These are phyloP conservation scores for Termitomyces sp. DNA, from an alignment of 768 basidiomycete species.

Conservation along the genomic window DNA sequence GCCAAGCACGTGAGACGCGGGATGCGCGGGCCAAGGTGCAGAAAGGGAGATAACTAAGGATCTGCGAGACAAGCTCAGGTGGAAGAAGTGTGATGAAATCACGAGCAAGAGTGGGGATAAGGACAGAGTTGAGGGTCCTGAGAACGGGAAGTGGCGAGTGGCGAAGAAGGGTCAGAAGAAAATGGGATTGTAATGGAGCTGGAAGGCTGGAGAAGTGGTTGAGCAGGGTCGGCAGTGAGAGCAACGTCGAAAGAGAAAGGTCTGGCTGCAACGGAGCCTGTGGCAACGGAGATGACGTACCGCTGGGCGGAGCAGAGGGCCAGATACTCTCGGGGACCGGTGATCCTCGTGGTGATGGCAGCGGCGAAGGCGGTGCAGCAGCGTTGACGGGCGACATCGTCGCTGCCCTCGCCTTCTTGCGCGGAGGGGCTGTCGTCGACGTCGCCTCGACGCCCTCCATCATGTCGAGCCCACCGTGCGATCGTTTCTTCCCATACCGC, in stretches of 20 bases:
- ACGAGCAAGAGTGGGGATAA: conserved; percentile 86
- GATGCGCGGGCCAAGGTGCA: conserved; percentile 80
- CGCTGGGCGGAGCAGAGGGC: conserved; percentile 81
- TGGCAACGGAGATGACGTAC: conserved; percentile 62
- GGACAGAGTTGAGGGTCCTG: conserved; percentile 81
- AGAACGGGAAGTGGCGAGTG: conserved; percentile 90
- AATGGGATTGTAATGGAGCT: conserved; percentile 82
- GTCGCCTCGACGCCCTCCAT: conserved; percentile 46
- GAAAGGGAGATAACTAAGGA: conserved; percentile 81
- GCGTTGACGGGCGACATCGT: conserved; percentile 59
- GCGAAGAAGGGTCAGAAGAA: conserved; percentile 87
- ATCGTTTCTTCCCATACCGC: conserved; percentile 81
- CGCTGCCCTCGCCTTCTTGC: conserved; percentile 72
- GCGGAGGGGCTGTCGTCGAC: conserved; percentile 49
- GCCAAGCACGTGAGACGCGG: conserved; percentile 86
- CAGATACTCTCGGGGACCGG: conserved; percentile 71
- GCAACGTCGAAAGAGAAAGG: conserved; percentile 72
- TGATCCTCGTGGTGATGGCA: conserved; percentile 83
- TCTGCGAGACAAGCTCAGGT: conserved; percentile 84
- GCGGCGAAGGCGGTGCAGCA: conserved; percentile 77
- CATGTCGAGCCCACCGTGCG: conserved; percentile 51
- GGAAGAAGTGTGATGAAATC: conserved; percentile 93
- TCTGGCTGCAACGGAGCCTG: conserved; percentile 78
- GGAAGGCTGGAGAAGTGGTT: conserved; percentile 78
- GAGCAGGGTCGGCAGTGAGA: conserved; percentile 81